A percentile compares a stretch with the other conserved stretches of the same genome.
Conservation (phyloP, 371 early-diverging fungal species). For the Blakeslea trispora region DNA sequence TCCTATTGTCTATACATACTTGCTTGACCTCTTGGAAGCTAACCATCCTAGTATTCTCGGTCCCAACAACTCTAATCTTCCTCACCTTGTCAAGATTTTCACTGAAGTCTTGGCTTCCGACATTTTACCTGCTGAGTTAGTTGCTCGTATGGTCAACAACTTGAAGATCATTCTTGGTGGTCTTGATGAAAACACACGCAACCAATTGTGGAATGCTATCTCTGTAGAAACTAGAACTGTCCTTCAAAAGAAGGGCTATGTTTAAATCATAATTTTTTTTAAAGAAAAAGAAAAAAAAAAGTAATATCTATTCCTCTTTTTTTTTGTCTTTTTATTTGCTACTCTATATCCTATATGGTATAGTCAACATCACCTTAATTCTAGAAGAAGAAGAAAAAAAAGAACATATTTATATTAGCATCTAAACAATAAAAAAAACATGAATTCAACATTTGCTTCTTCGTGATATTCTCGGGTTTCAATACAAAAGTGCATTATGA, state of each 20-base stretch:
- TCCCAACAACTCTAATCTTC: slow-evolving; percentile 62
- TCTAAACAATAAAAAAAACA: too few relatives aligned
- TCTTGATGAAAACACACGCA: slow-evolving; percentile 60
- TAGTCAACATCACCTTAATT: neutral
- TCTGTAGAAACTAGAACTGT: slow-evolving; percentile 65
- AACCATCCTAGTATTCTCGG: slow-evolving; percentile 66
- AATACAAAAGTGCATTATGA: too few relatives aligned
- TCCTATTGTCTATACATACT: slow-evolving; percentile 71
- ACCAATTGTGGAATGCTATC: slow-evolving; percentile 69
- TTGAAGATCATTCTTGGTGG: slow-evolving; percentile 61
- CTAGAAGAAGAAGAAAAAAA: too few relatives aligned
- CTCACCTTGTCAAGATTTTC: slow-evolving; percentile 68
- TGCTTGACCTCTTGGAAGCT: slow-evolving; percentile 72
- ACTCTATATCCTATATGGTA: neutral
- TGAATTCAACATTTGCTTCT: too few relatives aligned
- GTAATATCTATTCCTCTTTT: too few relatives aligned
- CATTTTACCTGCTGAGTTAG: slow-evolving; percentile 60
- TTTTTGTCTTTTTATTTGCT: neutral
- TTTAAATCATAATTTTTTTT: slow-evolving; percentile 26
- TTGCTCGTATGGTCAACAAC: slow-evolving; percentile 62
- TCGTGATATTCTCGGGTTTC: too few relatives aligned
- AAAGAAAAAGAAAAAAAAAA: neutral
- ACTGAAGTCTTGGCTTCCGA: slow-evolving; percentile 69
- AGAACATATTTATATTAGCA: too few relatives aligned
- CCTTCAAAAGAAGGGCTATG: slow-evolving; percentile 62